Base-by-base conservation (phyloP, 108 stramenopile genomes). In the Cyclostephanos tholiformis region DNA sequence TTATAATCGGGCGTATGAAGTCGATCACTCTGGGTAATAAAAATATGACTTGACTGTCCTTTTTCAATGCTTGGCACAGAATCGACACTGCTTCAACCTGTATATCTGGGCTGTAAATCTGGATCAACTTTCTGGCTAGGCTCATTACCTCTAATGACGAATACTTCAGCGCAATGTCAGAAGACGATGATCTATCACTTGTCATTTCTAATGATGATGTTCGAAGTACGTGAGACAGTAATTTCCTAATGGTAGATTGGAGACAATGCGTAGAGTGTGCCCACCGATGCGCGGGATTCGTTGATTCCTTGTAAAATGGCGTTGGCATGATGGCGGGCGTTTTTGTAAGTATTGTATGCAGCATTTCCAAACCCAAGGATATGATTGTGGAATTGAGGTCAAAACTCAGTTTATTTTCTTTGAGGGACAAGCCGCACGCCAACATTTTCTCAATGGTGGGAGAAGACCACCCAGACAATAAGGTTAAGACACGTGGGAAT, bases 21-120 rank as follows among this genome's bases (percentile, higher is more conserved):
- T 79, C 77, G 23, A 79, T 41, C 12, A 71, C 65, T 30, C 61
- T 61, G 66, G 77, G 71, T 12, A 79, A 44, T 27, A 79, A 22
- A 14, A 59, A 48, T 41, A 50, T 58, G 44, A 38, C 22, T 13
- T 26, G 35, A 48, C 50, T 16, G 23, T 22, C 22, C 17, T 35
- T 17, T n/a, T 20, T 76, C 25, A 79, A 60, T 26, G 65, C 59
- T 64, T 56, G 68, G 16, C 58, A 66, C 19, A 66, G 0, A 39
- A 27, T 55, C 16, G 65, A 17, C 23, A 79, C 26, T 11, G 58
- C 46, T 16, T 57, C 44, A 6, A 79, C 39, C 20, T 70, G 77
- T 17, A 48, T 26, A 22, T 16, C 35, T 41, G 65, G 50, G 20
- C 51, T 30, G 65, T 69, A 59, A 13, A 79, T 66, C 14, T 10